Evolutionary conservation across 495 filamentous ascomycete genomes (phyloP).

Genomic region (Penicillium malachiteum): DNA sequence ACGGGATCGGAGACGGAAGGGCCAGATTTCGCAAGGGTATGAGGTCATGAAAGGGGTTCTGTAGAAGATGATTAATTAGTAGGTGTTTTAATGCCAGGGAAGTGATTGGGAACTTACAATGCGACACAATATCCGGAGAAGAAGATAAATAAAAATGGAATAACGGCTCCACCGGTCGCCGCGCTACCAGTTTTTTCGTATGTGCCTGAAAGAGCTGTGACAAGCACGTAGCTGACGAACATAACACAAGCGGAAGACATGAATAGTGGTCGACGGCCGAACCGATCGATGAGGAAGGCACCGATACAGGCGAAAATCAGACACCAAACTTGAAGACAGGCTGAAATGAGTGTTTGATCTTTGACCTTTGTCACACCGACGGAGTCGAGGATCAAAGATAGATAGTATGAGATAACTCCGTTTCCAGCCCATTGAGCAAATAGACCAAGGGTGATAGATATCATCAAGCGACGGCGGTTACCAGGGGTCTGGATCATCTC

Average conservation of each 20-base stretch:
- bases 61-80: not conserved
- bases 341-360: constrained; percentile 40
- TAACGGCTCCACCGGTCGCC: constrained; percentile 49
- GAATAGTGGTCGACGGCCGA: constrained; percentile 58
- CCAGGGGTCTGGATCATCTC: constrained; percentile 67
- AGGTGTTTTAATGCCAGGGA: not conserved
- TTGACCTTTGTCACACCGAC: constrained; percentile 51
- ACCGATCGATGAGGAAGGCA: constrained; percentile 53
- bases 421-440: constrained; percentile 64
- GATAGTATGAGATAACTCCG: constrained; percentile 64
- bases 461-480: constrained; percentile 58
- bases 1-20: constrained; percentile 63
- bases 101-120: constrained; percentile 32
- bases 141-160: constrained; percentile 63
- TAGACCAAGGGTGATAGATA: constrained; percentile 63
- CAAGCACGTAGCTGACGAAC: constrained; percentile 49
- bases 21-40: constrained; percentile 63
- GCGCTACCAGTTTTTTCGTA: constrained; percentile 38
- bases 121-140: constrained; percentile 56
- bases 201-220: constrained; percentile 53
- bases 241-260: constrained; percentile 54
- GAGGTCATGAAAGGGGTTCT: constrained; percentile 60
- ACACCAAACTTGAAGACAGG: constrained; percentile 31
- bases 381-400: constrained; percentile 50
- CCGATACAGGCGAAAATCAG: constrained; percentile 53